A percentile compares a stretch with the other conserved stretches of the same genome.
Conservation (phyloP, 306 rosid species). For the Prosopis cineraria region DNA sequence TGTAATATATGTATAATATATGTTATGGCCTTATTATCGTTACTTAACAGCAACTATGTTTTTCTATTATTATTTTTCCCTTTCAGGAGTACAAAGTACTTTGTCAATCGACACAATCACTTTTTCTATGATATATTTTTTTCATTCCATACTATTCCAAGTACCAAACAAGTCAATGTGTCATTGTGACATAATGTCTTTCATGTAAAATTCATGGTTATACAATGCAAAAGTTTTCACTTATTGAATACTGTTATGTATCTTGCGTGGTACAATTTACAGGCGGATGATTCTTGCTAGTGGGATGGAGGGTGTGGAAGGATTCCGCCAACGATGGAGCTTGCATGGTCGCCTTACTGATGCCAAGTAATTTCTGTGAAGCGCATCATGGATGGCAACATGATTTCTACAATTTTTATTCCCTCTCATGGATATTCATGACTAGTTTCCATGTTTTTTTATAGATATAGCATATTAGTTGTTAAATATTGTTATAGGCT, state of each 20-base stretch:
- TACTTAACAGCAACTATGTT: background rate
- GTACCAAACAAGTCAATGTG: background rate
- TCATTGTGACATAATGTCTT: conserved; percentile 6
- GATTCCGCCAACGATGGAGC: conserved; percentile 95
- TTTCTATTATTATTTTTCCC: background rate
- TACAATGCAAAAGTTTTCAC: conserved; percentile 6
- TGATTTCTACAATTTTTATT: conserved; percentile 7
- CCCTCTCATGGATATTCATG: conserved; percentile 10
- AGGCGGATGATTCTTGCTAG: conserved; percentile 96
- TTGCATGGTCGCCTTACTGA: conserved; percentile 88
- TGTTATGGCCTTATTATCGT: background rate
- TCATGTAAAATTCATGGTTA: conserved; percentile 3
- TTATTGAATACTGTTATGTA: conserved; percentile 3
- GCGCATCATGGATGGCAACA: conserved; percentile 13
- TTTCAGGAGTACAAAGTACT: background rate
- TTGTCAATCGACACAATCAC: background rate
- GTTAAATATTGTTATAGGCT: background rate
- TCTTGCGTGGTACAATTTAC: conserved; percentile 32
- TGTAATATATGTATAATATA: too few species aligned
- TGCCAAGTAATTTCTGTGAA: conserved; percentile 61
- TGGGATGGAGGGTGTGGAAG: conserved; percentile 82
- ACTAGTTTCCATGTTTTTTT: conserved; percentile 9
- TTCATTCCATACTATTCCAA: too few species aligned
- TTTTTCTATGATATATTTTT: background rate
- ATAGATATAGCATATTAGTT: background rate